Base-by-base conservation (phyloP, 345 rosid species). In the Crucihimalaya himalaica region DNA sequence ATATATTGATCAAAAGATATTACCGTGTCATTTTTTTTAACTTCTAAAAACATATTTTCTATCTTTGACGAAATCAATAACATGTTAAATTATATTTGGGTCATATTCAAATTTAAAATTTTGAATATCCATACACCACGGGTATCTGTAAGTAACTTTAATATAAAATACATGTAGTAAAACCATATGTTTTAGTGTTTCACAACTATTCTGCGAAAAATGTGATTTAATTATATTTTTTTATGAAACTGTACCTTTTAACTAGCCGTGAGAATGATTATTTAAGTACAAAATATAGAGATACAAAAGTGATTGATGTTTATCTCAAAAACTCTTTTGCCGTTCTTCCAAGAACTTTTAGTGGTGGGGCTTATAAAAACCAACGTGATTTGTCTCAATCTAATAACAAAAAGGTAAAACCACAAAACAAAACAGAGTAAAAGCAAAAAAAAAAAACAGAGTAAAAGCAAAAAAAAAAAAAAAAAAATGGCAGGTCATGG, bases 401-500 rank as follows among this genome's bases (percentile, higher is more conserved):
- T 39, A 58, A 20, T 46, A 50, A 39, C n/a, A n/a, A 74, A 58
- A 11, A 20, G 15, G 1, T n/a, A 20, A 4, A 70, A 32, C 34
- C 78, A 65, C 14, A 50, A 34, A 55, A 39, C 45, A 55, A 65
- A 34, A 45, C 69, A 54, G 14, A 73, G 29, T 27, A 59, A 70
- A 70, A 16, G 10, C 7, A 48, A 12, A 14, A 12, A 23, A n/a
- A 66, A 54, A 15, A 47, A 35, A 74, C n/a, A n/a, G n/a, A n/a
- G n/a, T n/a, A n/a, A n/a, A n/a, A n/a, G n/a, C n/a, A n/a, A n/a
- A n/a, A n/a, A n/a, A 12, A 0, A 16, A 8, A 53, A 15, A 47
- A 35, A 66, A 54, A 15, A 47, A 35, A 74, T 74, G 78, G 73
- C 53, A 66, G 45, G 48, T 48, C 78, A 58, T 6, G 83, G 89